These are phyloP conservation scores for Paramarasmius palmivorus DNA, from an alignment of 1,284 basidiomycete species.

Conservation along the genomic window DNA sequence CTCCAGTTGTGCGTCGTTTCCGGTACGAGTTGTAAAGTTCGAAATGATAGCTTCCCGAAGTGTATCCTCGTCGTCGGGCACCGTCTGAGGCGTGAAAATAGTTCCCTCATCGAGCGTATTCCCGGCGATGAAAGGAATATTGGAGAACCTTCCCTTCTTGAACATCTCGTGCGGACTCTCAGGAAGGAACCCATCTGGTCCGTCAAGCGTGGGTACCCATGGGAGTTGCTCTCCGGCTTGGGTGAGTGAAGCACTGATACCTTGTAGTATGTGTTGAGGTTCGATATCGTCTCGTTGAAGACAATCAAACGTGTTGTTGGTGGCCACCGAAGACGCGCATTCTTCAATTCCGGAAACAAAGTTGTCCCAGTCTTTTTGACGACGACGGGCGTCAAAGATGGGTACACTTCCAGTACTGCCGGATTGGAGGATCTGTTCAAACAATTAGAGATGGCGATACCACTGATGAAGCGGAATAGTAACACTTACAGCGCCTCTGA, in stretches of 20 bases:
- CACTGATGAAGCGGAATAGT: background rate
- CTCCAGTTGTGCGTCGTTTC: slow-evolving; percentile 14
- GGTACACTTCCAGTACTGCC: slow-evolving; percentile 33
- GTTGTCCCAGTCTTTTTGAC: slow-evolving; percentile 38
- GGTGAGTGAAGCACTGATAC: slow-evolving; percentile 24
- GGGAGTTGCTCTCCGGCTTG: slow-evolving; percentile 30
- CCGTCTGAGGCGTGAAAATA: background rate
- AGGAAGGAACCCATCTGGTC: slow-evolving; percentile 39
- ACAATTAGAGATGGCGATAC: background rate
- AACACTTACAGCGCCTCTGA: slow-evolving; percentile 41
- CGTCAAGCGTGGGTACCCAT: slow-evolving; percentile 43
- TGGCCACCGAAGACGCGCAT: slow-evolving; percentile 22
- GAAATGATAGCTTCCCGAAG: slow-evolving; percentile 28
- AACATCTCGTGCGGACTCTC: slow-evolving; percentile 38
- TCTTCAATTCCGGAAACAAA: slow-evolving; percentile 38
- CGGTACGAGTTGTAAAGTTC: slow-evolving; percentile 31
- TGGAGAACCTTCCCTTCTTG: slow-evolving; percentile 32
- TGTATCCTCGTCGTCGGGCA: background rate
- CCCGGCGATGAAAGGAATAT: slow-evolving; percentile 47
- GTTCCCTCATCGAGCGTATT: slow-evolving; percentile 48
- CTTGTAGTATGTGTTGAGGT: slow-evolving; percentile 36
- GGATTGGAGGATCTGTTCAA: slow-evolving; percentile 43
- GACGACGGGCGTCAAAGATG: slow-evolving; percentile 29
- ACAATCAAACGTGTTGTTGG: slow-evolving; percentile 37
- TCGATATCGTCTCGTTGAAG: slow-evolving; percentile 34